Evolutionary conservation across 352 stramenopile genomes (phyloP), one percentile per base, ranked within the genome.

Genomic region (Phytopythium ostracodes): DNA sequence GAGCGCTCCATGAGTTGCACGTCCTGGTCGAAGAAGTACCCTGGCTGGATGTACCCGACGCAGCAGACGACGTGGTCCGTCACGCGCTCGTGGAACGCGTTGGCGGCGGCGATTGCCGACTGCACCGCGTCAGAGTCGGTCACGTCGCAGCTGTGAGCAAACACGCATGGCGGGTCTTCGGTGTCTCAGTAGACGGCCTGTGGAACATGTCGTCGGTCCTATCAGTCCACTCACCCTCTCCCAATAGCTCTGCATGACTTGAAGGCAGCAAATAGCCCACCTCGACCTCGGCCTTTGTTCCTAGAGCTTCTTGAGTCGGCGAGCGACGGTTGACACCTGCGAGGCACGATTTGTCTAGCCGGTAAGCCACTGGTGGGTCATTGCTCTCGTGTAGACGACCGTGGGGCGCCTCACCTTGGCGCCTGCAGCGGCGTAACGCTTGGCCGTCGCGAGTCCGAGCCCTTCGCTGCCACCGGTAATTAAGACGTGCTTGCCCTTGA

Each of bases 1-100:
- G 70, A 63, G 14, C 65, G 67, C n/a, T 35, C 62, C 56, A 80
- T 77, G 0, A 70, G 56, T 17, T 51, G 33, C 10, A 85, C 65
- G 35, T 74, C 60, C 36, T 87, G 76, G 1, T 85, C 72, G n/a
- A 86, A 57, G 53, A 91, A 87, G 52, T 85, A 88, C 0, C 74
- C 74, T 2, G 78, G 72, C 15, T 75, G 53, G 20, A 71, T 62
- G 25, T 47, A 69, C 15, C 77, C 80, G 27, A 77, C 80, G 59
- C 66, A 76, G 60, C 73, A 86, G 15, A 88, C 59, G 9, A 89
- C n/a, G 54, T 85, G 65, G 64, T 86, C 75, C 40, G 67, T 79
- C 11, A 62, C 60, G 4, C 76, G 68, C 6, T 64, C 65, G 59
- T 87, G 74, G 56, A 81, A 81, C 22, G 47, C 56, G 27, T 83